Evolutionary conservation across 192 early-diverging fungal genomes (phyloP).

Genomic region (Coemansia sp.): DNA sequence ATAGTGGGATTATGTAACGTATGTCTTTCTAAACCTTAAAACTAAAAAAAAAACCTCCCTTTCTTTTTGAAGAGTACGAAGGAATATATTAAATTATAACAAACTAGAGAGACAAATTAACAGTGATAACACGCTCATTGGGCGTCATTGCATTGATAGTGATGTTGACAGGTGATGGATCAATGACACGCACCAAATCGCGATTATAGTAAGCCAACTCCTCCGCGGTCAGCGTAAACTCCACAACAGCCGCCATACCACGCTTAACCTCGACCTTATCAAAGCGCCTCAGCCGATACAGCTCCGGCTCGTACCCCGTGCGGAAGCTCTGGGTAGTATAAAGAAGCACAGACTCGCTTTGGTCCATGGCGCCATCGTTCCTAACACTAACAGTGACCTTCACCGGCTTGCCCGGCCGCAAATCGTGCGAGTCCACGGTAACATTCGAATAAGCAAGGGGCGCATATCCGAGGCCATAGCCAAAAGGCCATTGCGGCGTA

Average conservation of each 20-base stretch:
- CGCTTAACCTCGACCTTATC: slow-evolving; percentile 37
- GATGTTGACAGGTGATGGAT: slow-evolving; percentile 34
- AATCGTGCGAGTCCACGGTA: background rate
- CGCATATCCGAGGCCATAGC: slow-evolving; percentile 58
- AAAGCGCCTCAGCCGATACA: slow-evolving; percentile 56
- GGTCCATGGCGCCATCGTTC: slow-evolving; percentile 46
- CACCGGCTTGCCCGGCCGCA: slow-evolving; percentile 20
- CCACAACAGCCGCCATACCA: slow-evolving; percentile 11
- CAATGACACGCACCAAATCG: slow-evolving; percentile 24
- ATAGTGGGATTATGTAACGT: too few relatives aligned
- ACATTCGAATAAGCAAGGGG: slow-evolving; percentile 53
- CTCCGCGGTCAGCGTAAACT: slow-evolving; percentile 39
- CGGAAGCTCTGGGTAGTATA: slow-evolving; percentile 57
- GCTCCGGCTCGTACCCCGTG: slow-evolving; percentile 56
- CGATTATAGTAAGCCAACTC: slow-evolving; percentile 40
- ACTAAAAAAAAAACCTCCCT: too few relatives aligned
- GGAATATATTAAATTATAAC: background rate
- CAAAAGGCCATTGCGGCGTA: slow-evolving; percentile 59
- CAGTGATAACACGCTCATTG: slow-evolving; percentile 22
- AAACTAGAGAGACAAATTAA: slow-evolving; percentile 10
- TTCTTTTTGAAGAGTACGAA: too few relatives aligned
- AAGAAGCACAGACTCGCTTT: slow-evolving; percentile 57
- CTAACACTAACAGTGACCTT: slow-evolving; percentile 40
- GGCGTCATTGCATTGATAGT: slow-evolving; percentile 37
- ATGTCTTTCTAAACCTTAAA: too few relatives aligned